Conservation (phyloP, 177 flowering plant genomes). For the Telopea speciosissima region DNA sequence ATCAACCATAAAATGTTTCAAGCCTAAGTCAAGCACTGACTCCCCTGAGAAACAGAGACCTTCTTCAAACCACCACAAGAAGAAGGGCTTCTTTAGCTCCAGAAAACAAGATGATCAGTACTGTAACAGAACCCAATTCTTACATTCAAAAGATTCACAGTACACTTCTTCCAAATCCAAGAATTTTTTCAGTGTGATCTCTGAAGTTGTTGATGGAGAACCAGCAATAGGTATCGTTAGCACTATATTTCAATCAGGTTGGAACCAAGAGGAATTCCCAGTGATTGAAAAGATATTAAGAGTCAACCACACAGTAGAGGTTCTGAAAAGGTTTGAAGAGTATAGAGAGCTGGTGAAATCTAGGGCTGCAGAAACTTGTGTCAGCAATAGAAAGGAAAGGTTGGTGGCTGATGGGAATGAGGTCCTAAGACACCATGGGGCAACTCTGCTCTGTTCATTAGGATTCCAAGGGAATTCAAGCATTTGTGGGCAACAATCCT, state of each 20-base stretch:
- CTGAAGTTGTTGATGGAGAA: conserved; percentile 1
- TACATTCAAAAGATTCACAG: not conserved
- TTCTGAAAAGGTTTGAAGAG: conserved; percentile 6
- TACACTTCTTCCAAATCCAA: not conserved
- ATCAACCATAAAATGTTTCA: conserved; percentile 7
- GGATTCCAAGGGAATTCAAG: not conserved
- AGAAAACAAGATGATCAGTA: not conserved
- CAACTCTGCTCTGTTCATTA: not conserved
- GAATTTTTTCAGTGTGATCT: not conserved
- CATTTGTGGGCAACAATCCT: conserved; percentile 2
- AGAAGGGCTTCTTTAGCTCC: not conserved
- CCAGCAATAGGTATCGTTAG: not conserved
- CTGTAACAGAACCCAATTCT: not conserved
- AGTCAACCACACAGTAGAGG: conserved; percentile 7
- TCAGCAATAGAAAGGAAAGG: conserved; percentile 5
- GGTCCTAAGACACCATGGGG: conserved; percentile 6
- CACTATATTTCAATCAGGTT: conserved; percentile 1
- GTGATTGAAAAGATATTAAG: not conserved
- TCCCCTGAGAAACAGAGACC: conserved; percentile 2
- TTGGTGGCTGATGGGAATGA: conserved; percentile 11
- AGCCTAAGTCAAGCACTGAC: not conserved
- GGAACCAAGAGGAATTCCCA: not conserved
- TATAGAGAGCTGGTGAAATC: conserved; percentile 6
- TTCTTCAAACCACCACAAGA: not conserved
- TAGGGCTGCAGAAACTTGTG: conserved; percentile 4